These are phyloP conservation scores for Prunus persica DNA, from an alignment of 306 rosid genomes.

Conservation along the genomic window Prunus_persica_NCBIv2 NC_034012.1:7783501-7784000, in stretches of 20 bases:
- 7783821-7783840: neutral
- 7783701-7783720: no score
- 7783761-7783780: no score
- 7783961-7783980: neutral
- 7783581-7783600: no score
- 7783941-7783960: neutral
- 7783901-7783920: neutral
- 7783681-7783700: no score
- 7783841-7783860: neutral
- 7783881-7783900: neutral
- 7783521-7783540: no score
- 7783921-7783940: neutral
- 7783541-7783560: fast-evolving
- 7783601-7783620: no score
- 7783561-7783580: no score
- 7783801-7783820: neutral
- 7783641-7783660: fast-evolving
- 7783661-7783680: no score
- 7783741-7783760: neutral
- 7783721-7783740: no score
- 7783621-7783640: fast-evolving
- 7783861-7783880: neutral
- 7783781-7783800: no score
- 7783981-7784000: neutral
- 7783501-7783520: no score